A percentile compares a stretch with the other conserved stretches of the same genome.
phyloP scores from a whole-genome alignment of 345 rosid genomes.

The Arabis hirsuta region DNA sequence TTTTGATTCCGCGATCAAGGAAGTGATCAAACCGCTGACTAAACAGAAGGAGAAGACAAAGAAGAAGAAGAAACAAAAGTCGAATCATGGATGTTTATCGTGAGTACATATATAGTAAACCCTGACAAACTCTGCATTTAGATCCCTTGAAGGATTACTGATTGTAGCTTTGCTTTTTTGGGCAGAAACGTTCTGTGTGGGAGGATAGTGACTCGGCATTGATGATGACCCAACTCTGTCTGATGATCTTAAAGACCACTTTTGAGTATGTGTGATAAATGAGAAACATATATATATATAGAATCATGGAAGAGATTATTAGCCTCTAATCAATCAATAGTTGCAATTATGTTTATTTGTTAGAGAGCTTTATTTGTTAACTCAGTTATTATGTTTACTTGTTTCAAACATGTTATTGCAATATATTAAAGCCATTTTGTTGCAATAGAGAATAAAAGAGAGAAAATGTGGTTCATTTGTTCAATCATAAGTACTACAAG shows the following conservation, averaged over 20 bases:
- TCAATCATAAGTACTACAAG: slow-evolving; percentile 27
- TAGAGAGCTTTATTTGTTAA: slow-evolving; percentile 14
- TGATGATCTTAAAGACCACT: slow-evolving; percentile 20
- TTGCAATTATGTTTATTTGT: too few species aligned
- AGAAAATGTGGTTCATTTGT: slow-evolving; percentile 8
- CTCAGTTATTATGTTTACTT: slow-evolving; percentile 35
- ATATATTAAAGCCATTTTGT: slow-evolving; percentile 30
- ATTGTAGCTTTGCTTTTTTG: slow-evolving; percentile 8
- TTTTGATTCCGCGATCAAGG: slow-evolving; percentile 94
- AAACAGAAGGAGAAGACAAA: slow-evolving; percentile 78
- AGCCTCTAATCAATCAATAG: slow-evolving; percentile 41
- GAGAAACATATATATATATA: slow-evolving; percentile 27
- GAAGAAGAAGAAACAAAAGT: slow-evolving; percentile 52
- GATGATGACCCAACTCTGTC: slow-evolving; percentile 28
- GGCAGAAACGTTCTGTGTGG: slow-evolving; percentile 47
- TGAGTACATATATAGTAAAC: slow-evolving; percentile 46
- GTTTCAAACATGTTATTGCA: slow-evolving; percentile 32
- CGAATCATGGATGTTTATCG: slow-evolving; percentile 70
- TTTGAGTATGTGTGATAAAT: slow-evolving; percentile 40
- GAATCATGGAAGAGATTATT: slow-evolving; percentile 41
- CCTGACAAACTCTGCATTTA: slow-evolving; percentile 34
- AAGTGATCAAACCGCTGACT: slow-evolving; percentile 81
- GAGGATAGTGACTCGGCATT: slow-evolving; percentile 42
- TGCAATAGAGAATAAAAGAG: slow-evolving; percentile 14
- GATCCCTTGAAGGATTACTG: slow-evolving; percentile 16